These are phyloP conservation scores for Kalmusia sp. DNA, from an alignment of 2,329 filamentous ascomycete species.

Conservation along the genomic window DNA sequence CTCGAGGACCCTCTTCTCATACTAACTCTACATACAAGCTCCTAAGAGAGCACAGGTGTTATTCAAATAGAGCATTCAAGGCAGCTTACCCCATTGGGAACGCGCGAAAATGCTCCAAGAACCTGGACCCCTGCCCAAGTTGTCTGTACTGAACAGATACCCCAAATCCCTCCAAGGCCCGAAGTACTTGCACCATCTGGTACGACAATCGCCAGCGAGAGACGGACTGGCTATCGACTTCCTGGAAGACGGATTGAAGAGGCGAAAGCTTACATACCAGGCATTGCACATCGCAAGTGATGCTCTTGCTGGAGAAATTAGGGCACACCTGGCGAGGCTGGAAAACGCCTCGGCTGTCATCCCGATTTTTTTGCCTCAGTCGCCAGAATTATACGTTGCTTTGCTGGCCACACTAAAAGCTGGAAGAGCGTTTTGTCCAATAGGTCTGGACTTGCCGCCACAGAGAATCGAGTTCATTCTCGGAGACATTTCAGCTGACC, in stretches of 20 bases:
- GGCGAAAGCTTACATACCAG: conserved; percentile 64
- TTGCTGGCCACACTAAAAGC: conserved; percentile 80
- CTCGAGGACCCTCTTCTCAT: background rate
- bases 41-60: background rate
- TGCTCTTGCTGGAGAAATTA: conserved; percentile 56
- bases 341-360: conserved; percentile 60
- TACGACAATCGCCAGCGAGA: conserved; percentile 53
- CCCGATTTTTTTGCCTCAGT: conserved; percentile 80
- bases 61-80: background rate
- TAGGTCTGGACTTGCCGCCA: conserved; percentile 77
- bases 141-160: conserved; percentile 62
- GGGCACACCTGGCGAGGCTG: conserved; percentile 24
- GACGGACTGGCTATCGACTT: conserved; percentile 68
- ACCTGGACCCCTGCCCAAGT: conserved; percentile 14
- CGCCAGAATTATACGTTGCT: conserved; percentile 77
- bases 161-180: conserved; percentile 63
- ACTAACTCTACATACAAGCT: background rate
- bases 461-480: conserved; percentile 83
- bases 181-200: conserved; percentile 67
- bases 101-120: conserved; percentile 34
- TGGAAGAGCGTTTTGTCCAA: conserved; percentile 84
- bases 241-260: conserved; percentile 56
- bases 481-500: conserved; percentile 72
- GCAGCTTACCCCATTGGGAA: conserved; percentile 21
- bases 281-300: conserved; percentile 67